Percentiles rank a stretch among this genome's conserved stretches.
Evolutionary conservation across 1,139 yeast species (phyloP).

Genomic region (Candida neerlandica): DNA sequence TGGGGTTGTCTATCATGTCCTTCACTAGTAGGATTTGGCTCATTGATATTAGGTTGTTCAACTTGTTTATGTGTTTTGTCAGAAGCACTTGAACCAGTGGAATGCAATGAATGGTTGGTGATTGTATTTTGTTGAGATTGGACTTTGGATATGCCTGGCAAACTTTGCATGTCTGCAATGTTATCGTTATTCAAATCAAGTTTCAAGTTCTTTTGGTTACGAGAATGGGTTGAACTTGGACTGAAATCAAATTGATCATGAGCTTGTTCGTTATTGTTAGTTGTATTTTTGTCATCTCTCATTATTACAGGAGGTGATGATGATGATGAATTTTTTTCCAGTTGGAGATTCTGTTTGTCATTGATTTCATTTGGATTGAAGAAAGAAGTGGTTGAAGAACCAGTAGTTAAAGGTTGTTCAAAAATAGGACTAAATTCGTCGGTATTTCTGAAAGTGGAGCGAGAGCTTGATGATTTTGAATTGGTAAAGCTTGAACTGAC

Average conservation of each 20-base stretch:
- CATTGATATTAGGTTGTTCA: not conserved
- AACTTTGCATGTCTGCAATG: slow-evolving; percentile 5
- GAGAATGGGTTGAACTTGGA: slow-evolving; percentile 14
- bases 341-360: not conserved
- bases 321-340: too few relatives aligned
- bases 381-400: slow-evolving; percentile 6
- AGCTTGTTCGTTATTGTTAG: not conserved
- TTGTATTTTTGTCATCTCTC: slow-evolving; percentile 2
- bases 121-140: slow-evolving; percentile 2
- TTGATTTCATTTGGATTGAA: slow-evolving; percentile 1
- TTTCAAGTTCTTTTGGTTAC: slow-evolving; percentile 35
- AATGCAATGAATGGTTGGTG: slow-evolving; percentile 6
- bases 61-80: not conserved
- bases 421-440: slow-evolving; percentile 7
- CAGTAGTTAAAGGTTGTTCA: slow-evolving; percentile 6
- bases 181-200: slow-evolving; percentile 23
- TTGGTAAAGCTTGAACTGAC: slow-evolving; percentile 12
- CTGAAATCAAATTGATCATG: slow-evolving; percentile 8
- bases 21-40: not conserved
- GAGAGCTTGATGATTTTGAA: slow-evolving; percentile 11
- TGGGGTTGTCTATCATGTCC: not conserved
- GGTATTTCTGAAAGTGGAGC: slow-evolving; percentile 10
- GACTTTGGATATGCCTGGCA: slow-evolving; percentile 4
- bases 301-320: not conserved
- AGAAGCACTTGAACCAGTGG: not conserved